These are phyloP conservation scores for Cyberlindnera amylophila DNA, from an alignment of 805 yeast genomes.

Conservation along the genomic window DNA sequence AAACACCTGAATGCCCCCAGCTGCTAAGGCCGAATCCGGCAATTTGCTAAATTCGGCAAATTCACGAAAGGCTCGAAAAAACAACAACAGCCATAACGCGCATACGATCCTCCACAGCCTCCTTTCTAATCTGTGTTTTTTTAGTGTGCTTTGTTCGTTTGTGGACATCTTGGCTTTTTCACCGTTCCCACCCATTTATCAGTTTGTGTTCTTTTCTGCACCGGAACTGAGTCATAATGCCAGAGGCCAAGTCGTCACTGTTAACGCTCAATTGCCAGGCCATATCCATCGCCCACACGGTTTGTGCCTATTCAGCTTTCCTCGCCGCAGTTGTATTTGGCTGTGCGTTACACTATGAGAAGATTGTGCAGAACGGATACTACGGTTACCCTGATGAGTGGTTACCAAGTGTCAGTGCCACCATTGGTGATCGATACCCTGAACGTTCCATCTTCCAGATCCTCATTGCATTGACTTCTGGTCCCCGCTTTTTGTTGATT, in stretches of 20 bases:
- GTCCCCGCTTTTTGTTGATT: conserved; percentile 77
- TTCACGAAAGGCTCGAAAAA: too few species aligned
- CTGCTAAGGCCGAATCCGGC: too few species aligned
- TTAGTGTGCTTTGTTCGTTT: too few species aligned
- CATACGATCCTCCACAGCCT: too few species aligned
- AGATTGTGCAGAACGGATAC: conserved; percentile 82
- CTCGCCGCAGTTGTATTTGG: conserved; percentile 73
- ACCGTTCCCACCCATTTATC: too few species aligned
- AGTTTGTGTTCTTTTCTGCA: too few species aligned
- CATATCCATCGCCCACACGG: conserved; percentile 69
- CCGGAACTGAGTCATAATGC: too few species aligned
- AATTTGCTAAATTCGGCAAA: too few species aligned
- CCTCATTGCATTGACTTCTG: conserved; percentile 86
- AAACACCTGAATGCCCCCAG: too few species aligned
- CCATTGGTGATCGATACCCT: conserved; percentile 96
- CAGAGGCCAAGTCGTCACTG: conserved; percentile 14
- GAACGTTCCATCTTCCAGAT: conserved; percentile 91
- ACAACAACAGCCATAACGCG: too few species aligned
- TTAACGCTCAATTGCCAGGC: conserved; percentile 55
- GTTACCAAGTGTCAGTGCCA: conserved; percentile 97
- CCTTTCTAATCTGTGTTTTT: too few species aligned
- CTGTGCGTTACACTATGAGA: conserved; percentile 71
- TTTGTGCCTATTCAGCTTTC: conserved; percentile 73
- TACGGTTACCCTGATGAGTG: conserved; percentile 96
- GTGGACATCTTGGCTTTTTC: too few species aligned